These are phyloP conservation scores for Gossypium gossypioides DNA, from an alignment of 441 rosid species.

Conservation along the genomic window DNA sequence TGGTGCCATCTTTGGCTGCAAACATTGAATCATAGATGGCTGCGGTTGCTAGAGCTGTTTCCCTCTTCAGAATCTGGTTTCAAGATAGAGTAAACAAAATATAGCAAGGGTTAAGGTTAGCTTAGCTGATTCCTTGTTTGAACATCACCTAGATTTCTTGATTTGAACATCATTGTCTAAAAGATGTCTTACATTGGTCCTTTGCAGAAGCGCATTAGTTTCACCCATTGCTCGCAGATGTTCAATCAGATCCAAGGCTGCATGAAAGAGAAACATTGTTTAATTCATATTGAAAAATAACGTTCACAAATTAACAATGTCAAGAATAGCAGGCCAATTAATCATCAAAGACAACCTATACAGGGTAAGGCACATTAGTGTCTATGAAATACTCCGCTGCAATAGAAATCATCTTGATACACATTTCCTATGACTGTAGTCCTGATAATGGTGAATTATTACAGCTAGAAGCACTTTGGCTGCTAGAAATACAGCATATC, in stretches of 20 bases:
- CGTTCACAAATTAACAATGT: not conserved
- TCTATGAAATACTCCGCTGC: not conserved
- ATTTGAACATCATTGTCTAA: not conserved
- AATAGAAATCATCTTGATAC: not conserved
- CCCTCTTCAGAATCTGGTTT: constrained; percentile 64
- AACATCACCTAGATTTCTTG: not conserved
- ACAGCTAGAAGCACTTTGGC: not conserved
- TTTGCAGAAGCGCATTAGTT: constrained; percentile 83
- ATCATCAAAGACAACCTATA: not conserved
- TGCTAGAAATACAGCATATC: too few relatives aligned
- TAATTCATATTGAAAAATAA: not conserved
- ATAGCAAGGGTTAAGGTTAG: constrained; percentile 3
- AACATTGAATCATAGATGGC: constrained; percentile 90
- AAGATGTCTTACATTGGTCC: constrained; percentile 46
- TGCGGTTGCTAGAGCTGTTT: constrained; percentile 86
- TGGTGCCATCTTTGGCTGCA: constrained; percentile 76
- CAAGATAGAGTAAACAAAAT: not conserved
- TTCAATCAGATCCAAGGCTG: constrained; percentile 88
- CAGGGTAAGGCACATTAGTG: not conserved
- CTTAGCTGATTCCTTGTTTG: not conserved
- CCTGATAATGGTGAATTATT: not conserved
- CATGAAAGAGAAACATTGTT: constrained; percentile 3
- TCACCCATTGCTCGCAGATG: constrained; percentile 97
- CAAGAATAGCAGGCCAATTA: not conserved
- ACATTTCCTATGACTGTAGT: not conserved